Conservation (phyloP, 2,329 filamentous ascomycete genomes). For the Fusarium camptoceras region DNA sequence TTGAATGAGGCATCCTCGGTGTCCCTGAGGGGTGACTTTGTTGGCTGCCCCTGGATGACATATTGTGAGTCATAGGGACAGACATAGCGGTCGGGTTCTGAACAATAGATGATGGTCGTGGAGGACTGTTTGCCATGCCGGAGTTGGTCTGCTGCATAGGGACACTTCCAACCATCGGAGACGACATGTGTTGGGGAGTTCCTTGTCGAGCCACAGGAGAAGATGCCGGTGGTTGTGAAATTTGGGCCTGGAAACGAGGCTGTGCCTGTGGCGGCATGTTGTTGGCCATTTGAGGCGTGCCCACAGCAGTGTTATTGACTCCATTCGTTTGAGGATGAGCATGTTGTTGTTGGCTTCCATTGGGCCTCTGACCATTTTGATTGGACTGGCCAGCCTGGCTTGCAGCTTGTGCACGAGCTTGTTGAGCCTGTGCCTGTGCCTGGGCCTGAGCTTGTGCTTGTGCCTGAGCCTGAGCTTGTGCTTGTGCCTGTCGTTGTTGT, state of each 20-base stretch:
- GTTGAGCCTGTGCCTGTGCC: constrained; percentile 46
- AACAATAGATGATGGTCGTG: constrained; percentile 73
- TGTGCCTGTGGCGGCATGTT: constrained; percentile 55
- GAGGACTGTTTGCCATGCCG: constrained; percentile 75
- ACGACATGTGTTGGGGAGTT: constrained; percentile 74
- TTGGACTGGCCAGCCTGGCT: constrained; percentile 45
- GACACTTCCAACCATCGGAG: constrained; percentile 71
- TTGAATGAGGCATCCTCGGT: constrained; percentile 70
- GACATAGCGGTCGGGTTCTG: constrained; percentile 69
- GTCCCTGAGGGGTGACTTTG: constrained; percentile 74
- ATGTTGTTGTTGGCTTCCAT: constrained; percentile 49
- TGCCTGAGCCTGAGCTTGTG: constrained; percentile 44
- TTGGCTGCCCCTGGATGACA: constrained; percentile 73
- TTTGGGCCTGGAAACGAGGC: constrained; percentile 64
- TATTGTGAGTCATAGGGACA: constrained; percentile 70
- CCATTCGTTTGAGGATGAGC: constrained; percentile 52
- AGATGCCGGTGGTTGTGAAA: constrained; percentile 72
- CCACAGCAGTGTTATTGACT: constrained; percentile 56
- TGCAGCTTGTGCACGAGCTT: constrained; percentile 46
- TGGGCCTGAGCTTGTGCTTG: constrained; percentile 47
- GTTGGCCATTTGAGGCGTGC: constrained; percentile 54
- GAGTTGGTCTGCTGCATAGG: constrained; percentile 75
- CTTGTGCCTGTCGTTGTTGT: constrained; percentile 53
- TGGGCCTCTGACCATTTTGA: constrained; percentile 46
- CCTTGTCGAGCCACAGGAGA: constrained; percentile 75